Evolutionary conservation across 2,329 filamentous ascomycete genomes (phyloP), one percentile per base, ranked within the genome.

Genomic region (Sporothrix curviconia): DNA sequence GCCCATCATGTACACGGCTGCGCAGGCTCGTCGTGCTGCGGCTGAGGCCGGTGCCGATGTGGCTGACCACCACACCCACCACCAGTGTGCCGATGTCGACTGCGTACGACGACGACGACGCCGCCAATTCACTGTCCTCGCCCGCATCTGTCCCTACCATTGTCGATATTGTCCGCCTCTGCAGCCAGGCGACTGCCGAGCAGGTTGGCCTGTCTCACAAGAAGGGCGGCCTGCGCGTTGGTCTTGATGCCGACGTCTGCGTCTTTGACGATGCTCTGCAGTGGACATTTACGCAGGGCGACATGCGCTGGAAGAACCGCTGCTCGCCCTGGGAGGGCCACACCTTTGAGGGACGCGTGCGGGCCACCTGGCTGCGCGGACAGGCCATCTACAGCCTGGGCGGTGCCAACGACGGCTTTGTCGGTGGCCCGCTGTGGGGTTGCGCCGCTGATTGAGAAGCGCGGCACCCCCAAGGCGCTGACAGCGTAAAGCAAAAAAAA

Each of bases 301-400:
- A 90, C 51, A 95, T 99, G 91, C 81, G 94, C 64, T 99, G 95
- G 81, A 86, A 90, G 72, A 96, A 96, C 72, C 90, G 90, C 67
- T 92, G 90, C 76, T 91, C 86, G 57, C 91, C 92, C 0, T 96
- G 95, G 78, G 87, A 96, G 70, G 89, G 89, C 19, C 87, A 86
- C 71, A 79, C 76, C 32, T 85, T 96, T 66, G 81, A 78, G 47
- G 92, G 92, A 1, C 82, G 90, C 59, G 91, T 96, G 11, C 77
- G 75, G 59, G 89, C 95, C 78, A 96, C 92, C 7, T 96, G 90
- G 88, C 68, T 96, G 61, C 79, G 91, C 7, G 92, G 92, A 0
- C 76, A 75, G 62, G 85, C 81, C 69, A 79, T 96, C n/a, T 95
- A 87, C 70, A 79, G 82, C 61, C 76, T 88, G 32, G 84, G 82